Conservation (phyloP, 257 asterid species). For the Solanum verrucosum region DNA sequence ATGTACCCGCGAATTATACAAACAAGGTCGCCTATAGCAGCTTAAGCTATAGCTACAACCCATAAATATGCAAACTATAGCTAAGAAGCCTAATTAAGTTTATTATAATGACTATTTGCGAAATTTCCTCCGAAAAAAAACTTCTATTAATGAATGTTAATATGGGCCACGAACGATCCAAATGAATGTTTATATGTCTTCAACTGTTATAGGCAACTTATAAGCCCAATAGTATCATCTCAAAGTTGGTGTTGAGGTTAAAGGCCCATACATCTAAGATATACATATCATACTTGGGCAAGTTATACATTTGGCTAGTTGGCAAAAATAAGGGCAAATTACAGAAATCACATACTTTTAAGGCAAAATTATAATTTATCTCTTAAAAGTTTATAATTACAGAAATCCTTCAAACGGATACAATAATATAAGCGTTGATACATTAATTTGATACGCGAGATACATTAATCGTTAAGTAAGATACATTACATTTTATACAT, state of each 20-base stretch:
- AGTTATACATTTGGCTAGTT: neutral
- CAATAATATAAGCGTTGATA: no score
- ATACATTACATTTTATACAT: no score
- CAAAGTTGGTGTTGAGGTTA: neutral
- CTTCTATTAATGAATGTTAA: neutral
- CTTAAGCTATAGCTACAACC: neutral
- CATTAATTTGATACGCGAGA: no score
- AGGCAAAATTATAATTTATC: no score
- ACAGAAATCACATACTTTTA: no score
- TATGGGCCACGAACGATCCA: neutral
- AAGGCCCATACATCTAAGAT: neutral
- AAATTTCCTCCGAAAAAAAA: no score
- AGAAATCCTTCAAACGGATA: no score
- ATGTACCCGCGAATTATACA: no score
- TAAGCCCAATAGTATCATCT: neutral
- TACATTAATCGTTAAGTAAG: no score
- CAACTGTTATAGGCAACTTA: neutral
- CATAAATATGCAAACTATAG: no score
- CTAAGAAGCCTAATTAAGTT: neutral
- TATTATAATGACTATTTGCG: neutral
- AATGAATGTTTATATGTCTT: neutral
- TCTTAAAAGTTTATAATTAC: no score
- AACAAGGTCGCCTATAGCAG: accelerated
- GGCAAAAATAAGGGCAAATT: neutral
- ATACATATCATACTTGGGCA: neutral